Conservation (phyloP, 2,329 filamentous ascomycete genomes). For the Alternaria brassicae region DNA sequence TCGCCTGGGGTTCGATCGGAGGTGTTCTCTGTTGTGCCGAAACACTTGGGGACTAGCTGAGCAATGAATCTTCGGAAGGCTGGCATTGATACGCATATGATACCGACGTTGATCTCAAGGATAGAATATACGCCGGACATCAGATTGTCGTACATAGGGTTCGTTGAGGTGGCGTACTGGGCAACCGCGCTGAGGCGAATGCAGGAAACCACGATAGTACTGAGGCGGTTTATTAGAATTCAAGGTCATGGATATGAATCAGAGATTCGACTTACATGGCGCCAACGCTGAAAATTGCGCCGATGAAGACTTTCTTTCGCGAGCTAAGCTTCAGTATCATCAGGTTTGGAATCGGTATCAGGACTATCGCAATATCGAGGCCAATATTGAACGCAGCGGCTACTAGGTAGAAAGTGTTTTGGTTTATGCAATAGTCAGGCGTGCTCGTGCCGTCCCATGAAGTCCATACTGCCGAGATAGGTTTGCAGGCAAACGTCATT, state of each 20-base stretch:
- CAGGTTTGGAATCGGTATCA: slow-evolving; percentile 27
- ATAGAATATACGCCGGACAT: slow-evolving; percentile 22
- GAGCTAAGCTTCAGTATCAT: slow-evolving; percentile 26
- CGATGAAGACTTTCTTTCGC: slow-evolving; percentile 41
- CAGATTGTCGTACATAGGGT: slow-evolving; percentile 47
- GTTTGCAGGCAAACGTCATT: slow-evolving; percentile 32
- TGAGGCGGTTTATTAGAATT: slow-evolving; percentile 6
- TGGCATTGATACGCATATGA: slow-evolving; percentile 30
- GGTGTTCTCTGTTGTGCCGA: slow-evolving; percentile 13
- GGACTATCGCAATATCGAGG: slow-evolving; percentile 23
- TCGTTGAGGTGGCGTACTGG: slow-evolving; percentile 50
- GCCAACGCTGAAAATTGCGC: slow-evolving; percentile 43
- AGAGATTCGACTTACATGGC: slow-evolving; percentile 41
- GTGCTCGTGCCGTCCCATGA: slow-evolving; percentile 24
- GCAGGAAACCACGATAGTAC: slow-evolving; percentile 49
- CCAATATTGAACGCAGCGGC: slow-evolving; percentile 26
- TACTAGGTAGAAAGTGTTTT: slow-evolving; percentile 17
- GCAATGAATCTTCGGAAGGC: slow-evolving; percentile 23
- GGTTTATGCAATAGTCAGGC: slow-evolving; percentile 36
- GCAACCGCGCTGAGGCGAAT: slow-evolving; percentile 52
- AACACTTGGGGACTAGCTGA: slow-evolving; percentile 43
- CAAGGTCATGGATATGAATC: background rate
- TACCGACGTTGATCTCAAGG: slow-evolving; percentile 24
- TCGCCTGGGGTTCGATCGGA: slow-evolving; percentile 1
- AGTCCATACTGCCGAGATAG: slow-evolving; percentile 29